Percentiles rank a stretch among this genome's conserved stretches.
phyloP scores from a whole-genome alignment of 176 grass and related monocot species.

The Eleusine coracana region DNA sequence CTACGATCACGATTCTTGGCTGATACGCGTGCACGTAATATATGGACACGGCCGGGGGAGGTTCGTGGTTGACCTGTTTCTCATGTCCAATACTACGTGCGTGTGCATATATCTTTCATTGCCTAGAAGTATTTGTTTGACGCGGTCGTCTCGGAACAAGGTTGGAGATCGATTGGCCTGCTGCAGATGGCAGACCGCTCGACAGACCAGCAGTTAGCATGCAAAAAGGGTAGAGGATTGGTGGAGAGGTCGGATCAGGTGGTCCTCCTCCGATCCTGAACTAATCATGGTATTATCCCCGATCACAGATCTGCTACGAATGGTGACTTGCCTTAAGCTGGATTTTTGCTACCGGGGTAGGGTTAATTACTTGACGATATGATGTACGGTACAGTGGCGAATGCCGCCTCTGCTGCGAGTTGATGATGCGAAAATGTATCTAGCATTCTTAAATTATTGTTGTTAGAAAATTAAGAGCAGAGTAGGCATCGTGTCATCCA shows the following conservation, averaged over 20 bases:
- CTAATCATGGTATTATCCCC: not conserved
- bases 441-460: no score
- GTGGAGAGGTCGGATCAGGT: not conserved
- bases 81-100: not conserved
- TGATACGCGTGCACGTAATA: not conserved
- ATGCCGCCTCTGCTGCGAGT: no score
- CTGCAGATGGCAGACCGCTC: not conserved
- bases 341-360: no score
- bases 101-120: not conserved
- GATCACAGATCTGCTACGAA: not conserved
- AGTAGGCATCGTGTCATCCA: no score
- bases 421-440: no score
- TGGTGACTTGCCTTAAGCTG: no score
- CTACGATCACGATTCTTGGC: not conserved
- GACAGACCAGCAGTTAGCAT: not conserved
- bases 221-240: not conserved
- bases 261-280: slow-evolving; percentile 3
- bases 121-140: not conserved
- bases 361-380: no score
- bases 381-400: no score
- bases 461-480: no score
- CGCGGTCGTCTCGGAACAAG: not conserved
- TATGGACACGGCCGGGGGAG: not conserved
- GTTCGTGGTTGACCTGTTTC: not conserved
- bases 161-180: not conserved